Percentiles rank a stretch among this genome's conserved stretches.
Evolutionary conservation across 768 basidiomycete species (phyloP).

Genomic region (Termitomyces sp.): DNA sequence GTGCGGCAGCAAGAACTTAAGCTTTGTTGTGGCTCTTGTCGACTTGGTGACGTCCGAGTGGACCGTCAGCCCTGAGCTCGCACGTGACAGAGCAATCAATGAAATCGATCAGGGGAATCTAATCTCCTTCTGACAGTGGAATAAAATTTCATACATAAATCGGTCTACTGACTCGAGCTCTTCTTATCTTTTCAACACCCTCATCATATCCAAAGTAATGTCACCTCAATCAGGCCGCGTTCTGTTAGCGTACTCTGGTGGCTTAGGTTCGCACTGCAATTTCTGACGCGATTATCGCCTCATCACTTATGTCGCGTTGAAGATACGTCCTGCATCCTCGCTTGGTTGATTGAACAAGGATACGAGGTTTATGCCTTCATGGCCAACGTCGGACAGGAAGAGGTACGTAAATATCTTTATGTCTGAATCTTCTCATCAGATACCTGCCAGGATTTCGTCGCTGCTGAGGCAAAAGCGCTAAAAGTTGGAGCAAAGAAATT

Average conservation of each 20-base stretch:
- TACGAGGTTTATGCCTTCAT: conserved; percentile 98
- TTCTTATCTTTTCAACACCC: background rate
- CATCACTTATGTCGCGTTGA: conserved; percentile 9
- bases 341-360: conserved; percentile 97
- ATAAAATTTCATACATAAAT: conserved; percentile 4
- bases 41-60: background rate
- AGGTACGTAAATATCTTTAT: conserved; percentile 36
- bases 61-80: background rate
- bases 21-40: background rate
- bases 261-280: conserved; percentile 71
- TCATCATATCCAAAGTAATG: conserved; percentile 26
- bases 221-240: conserved; percentile 70
- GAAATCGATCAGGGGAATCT: conserved; percentile 6
- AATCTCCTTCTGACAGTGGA: background rate
- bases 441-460: conserved; percentile 74
- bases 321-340: conserved; percentile 99
- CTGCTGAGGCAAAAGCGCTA: conserved; percentile 85
- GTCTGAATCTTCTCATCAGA: conserved; percentile 2
- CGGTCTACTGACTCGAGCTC: background rate
- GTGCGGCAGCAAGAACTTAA: background rate
- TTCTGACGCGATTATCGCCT: conserved; percentile 7
- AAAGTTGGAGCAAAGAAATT: conserved; percentile 94
- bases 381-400: conserved; percentile 92
- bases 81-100: conserved; percentile 8
- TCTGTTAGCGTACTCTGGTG: conserved; percentile 96